Base-by-base conservation (phyloP, 2,329 filamentous ascomycete genomes). In the Paracoccidioides brasiliensis region DNA sequence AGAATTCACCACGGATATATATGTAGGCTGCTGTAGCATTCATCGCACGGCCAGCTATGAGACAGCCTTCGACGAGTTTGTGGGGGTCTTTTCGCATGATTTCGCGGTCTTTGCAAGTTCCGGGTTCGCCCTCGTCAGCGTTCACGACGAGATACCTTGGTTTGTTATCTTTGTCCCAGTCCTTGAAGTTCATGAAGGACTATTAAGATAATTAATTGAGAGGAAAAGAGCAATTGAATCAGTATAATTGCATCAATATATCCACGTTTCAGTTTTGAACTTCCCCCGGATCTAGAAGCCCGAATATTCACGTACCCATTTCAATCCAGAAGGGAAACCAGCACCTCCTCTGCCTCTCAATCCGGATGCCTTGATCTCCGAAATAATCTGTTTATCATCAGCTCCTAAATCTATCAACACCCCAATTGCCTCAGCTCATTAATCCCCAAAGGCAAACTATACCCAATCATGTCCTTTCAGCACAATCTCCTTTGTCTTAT, bases 141-240 rank as follows among this genome's bases (percentile, higher is more conserved):
- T 98, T 98, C 77, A 98, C 89, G 59, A 98, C 91, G 55, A 98
- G 79, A 70, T 98, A 98, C 67, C 93, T 85, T 62, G 93, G 93
- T 76, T 95, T 95, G 66, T 74, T 86, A 72, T 97, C 93, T 77
- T 98, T 95, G 67, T 98, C 91, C 93, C 93, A 98, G 67, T 90
- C 93, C 76, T 96, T 96, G 80, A 91, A 90, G 80, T 98, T 98
- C 93, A 98, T 98, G 75, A 98, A 98, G 52, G 90, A 96, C 90
- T 95, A 67, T 7, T 30, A 12, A 28, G n/a, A 38, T 49, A 1
- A 12, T 12, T 22, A 33, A 52, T 52, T 14, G 22, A 33, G 32
- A 57, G 10, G 41, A 30, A 41, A 57, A 9, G 41, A 30, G 49
- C 15, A 42, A 41, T 35, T 22, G 45, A 46, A 41, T 54, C 52